Evolutionary conservation across 1,284 basidiomycete species (phyloP).

Genomic region (Pholiota adiposa): DNA sequence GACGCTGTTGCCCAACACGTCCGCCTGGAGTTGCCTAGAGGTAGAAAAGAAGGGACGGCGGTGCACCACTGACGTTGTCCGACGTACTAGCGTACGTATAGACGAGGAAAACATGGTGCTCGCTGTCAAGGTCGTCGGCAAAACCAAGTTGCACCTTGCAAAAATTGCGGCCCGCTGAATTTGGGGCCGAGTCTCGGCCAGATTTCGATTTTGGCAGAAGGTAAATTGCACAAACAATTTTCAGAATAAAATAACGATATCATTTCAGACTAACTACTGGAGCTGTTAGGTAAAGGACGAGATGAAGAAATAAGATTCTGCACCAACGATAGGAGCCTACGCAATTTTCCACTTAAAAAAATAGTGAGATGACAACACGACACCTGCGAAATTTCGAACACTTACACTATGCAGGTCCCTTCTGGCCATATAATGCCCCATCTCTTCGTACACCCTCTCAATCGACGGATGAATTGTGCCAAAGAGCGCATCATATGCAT

Average conservation of each 20-base stretch:
- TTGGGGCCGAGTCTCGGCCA: too few relatives aligned
- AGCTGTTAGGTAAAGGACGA: neutral
- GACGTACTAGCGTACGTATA: constrained; percentile 13
- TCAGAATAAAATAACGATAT: neutral
- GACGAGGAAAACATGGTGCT: constrained; percentile 19
- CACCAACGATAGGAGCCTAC: neutral
- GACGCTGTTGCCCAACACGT: constrained; percentile 20
- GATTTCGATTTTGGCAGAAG: too few relatives aligned
- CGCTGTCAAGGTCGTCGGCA: neutral
- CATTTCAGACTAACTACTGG: neutral
- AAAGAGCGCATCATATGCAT: constrained; percentile 6
- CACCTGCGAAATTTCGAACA: neutral
- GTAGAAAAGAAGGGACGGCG: constrained; percentile 14
- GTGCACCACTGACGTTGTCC: neutral
- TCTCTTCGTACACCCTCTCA: constrained; percentile 9
- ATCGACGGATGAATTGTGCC: constrained; percentile 5
- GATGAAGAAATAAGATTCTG: neutral
- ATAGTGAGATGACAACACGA: too few relatives aligned
- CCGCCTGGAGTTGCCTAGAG: constrained; percentile 12
- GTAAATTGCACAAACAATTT: too few relatives aligned
- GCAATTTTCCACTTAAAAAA: neutral
- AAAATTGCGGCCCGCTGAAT: neutral
- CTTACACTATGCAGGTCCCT: constrained; percentile 12
- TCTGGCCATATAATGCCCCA: constrained; percentile 10
- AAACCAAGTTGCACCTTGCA: neutral